Evolutionary conservation across 2,329 filamentous ascomycete species (phyloP).

Genomic region (Mycocentrospora acerina): DNA sequence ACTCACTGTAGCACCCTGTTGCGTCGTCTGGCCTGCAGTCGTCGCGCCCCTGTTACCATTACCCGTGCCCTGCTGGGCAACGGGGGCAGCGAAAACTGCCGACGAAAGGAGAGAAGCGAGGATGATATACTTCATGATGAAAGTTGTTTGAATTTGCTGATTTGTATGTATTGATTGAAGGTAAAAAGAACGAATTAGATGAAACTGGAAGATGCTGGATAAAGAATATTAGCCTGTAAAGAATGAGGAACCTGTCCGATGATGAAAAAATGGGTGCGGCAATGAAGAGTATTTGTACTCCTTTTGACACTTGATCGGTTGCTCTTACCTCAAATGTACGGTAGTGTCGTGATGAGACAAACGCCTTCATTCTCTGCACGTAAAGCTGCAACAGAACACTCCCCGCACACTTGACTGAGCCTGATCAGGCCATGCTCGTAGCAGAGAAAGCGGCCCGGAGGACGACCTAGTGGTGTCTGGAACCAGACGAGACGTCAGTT

Average conservation of each 20-base stretch:
- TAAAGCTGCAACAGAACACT: neutral
- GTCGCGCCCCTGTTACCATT: slow-evolving; percentile 10
- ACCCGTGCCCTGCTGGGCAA: slow-evolving; percentile 23
- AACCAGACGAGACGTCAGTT: slow-evolving; percentile 1
- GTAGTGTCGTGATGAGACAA: slow-evolving; percentile 4
- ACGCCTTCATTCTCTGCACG: slow-evolving; percentile 5
- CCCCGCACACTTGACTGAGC: too few species aligned
- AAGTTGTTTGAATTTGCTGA: slow-evolving; percentile 20
- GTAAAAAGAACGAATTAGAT: slow-evolving; percentile 5
- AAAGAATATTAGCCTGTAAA: slow-evolving; percentile 27
- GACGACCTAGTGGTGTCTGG: slow-evolving; percentile 5
- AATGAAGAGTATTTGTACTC: slow-evolving; percentile 25
- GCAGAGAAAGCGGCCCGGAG: slow-evolving; percentile 18
- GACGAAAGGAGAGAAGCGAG: slow-evolving; percentile 36
- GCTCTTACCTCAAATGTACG: slow-evolving; percentile 8
- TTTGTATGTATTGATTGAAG: slow-evolving; percentile 13
- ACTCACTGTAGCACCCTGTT: neutral
- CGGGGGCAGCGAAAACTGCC: slow-evolving; percentile 34
- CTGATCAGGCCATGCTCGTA: slow-evolving; percentile 1
- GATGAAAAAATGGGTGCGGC: slow-evolving; percentile 12
- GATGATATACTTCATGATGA: slow-evolving; percentile 41
- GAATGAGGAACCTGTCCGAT: slow-evolving; percentile 35
- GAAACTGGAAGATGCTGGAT: slow-evolving; percentile 18
- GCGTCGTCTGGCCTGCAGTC: slow-evolving; percentile 3
- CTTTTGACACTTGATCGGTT: neutral